A percentile compares a stretch with the other conserved stretches of the same genome.
These are phyloP conservation scores for Eragrostis tef DNA, from an alignment of 202 grass and related monocot genomes.

Conservation along the genomic window DNA sequence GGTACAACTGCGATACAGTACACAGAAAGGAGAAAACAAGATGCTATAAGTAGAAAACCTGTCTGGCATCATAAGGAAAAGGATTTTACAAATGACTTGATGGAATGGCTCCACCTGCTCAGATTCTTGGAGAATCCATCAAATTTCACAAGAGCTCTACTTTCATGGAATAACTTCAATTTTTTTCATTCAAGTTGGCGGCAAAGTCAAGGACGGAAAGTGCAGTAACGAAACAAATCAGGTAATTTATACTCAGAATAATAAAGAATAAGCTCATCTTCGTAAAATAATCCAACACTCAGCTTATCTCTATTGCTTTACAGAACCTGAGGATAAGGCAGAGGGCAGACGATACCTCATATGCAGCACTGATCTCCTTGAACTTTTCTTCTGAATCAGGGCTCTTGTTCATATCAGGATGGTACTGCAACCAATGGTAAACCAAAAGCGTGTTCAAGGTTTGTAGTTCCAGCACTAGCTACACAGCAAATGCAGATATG, in stretches of 20 bases:
- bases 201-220: conserved; percentile 13
- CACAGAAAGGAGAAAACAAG: neutral
- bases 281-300: neutral
- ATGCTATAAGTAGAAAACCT: neutral
- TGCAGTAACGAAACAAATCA: neutral
- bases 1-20: neutral
- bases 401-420: conserved; percentile 91
- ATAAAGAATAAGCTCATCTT: conserved; percentile 6
- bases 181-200: neutral
- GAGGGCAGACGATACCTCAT: conserved; percentile 67
- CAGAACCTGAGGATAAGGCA: neutral
- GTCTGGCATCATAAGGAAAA: neutral
- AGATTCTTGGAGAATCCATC: neutral
- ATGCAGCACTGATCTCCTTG: conserved; percentile 95
- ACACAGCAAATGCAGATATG: conserved; percentile 9
- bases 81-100: neutral
- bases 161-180: neutral
- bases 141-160: neutral
- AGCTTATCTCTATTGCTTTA: neutral
- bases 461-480: neutral
- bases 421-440: conserved; percentile 59
- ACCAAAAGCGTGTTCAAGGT: conserved; percentile 45
- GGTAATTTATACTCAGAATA: conserved; percentile 1
- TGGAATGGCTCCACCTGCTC: neutral
- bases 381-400: conserved; percentile 94